These are phyloP conservation scores for Trichophyton rubrum DNA, from an alignment of 2,329 filamentous ascomycete species.

Conservation along the genomic window DNA sequence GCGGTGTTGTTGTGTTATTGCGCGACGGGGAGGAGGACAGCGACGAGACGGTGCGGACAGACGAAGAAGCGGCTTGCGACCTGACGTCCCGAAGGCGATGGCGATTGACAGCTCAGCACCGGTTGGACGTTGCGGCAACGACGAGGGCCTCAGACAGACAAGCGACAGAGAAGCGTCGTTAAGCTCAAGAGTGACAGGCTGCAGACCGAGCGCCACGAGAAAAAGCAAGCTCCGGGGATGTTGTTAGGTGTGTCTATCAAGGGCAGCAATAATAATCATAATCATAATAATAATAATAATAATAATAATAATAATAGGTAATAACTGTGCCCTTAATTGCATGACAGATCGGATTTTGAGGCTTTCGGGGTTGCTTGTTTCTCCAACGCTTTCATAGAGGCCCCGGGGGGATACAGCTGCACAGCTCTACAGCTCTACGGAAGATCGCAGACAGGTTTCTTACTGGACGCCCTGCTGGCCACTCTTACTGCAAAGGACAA, in stretches of 20 bases:
- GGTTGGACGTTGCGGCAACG: neutral
- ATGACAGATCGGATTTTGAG: neutral
- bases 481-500: neutral
- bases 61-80: neutral
- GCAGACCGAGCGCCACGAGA: neutral
- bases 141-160: neutral
- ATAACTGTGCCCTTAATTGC: neutral
- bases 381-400: too few species aligned
- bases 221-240: neutral
- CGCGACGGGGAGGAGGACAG: too few species aligned
- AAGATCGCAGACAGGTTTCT: too few species aligned
- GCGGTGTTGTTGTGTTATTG: too few species aligned
- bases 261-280: too few species aligned
- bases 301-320: too few species aligned
- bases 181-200: conserved; percentile 1
- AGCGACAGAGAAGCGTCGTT: neutral
- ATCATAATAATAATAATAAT: too few species aligned
- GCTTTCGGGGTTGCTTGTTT: neutral
- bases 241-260: neutral
- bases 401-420: neutral
- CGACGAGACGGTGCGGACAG: neutral
- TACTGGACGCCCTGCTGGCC: neutral
- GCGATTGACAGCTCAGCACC: neutral
- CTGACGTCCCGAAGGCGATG: too few species aligned
- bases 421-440: neutral